phyloP scores from a whole-genome alignment of 768 basidiomycete genomes.

The Multifurca ochricompacta region DNA sequence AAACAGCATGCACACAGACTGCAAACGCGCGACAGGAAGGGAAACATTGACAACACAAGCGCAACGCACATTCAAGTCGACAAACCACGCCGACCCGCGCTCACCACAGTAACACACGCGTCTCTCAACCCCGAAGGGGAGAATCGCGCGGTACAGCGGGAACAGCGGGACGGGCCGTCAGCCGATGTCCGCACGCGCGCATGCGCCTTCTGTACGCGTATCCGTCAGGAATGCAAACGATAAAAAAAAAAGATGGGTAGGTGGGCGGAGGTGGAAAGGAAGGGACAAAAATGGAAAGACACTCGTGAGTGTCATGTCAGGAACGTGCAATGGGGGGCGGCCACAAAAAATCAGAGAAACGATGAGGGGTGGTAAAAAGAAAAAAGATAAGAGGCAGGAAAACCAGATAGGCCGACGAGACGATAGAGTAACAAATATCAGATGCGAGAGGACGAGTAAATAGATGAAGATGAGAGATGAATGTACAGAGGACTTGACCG shows the following conservation, averaged over 20 bases:
- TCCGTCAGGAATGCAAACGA: neutral
- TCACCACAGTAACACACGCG: conserved; percentile 34
- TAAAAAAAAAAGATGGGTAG: neutral
- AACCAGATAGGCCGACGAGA: conserved; percentile 16
- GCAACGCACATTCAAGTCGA: conserved; percentile 7
- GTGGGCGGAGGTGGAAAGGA: neutral
- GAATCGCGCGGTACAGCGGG: conserved; percentile 30
- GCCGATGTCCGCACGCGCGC: neutral
- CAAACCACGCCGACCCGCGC: conserved; percentile 32
- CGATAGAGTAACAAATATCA: conserved; percentile 4
- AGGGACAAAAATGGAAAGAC: neutral
- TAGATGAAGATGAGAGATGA: conserved; percentile 17
- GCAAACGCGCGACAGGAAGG: neutral
- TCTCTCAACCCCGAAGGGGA: conserved; percentile 45
- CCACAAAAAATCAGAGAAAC: neutral
- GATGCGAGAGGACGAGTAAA: conserved; percentile 12
- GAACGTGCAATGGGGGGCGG: conserved; percentile 2
- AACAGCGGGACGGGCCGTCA: conserved; percentile 28
- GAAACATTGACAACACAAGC: too few species aligned
- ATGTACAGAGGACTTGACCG: conserved; percentile 2
- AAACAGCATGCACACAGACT: neutral
- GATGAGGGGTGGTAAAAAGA: conserved; percentile 7
- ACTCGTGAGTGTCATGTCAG: neutral
- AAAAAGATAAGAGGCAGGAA: conserved; percentile 9
- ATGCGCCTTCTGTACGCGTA: neutral